These are phyloP conservation scores for Rosa lucieae DNA, from an alignment of 306 rosid genomes.

Conservation along the genomic window DNA sequence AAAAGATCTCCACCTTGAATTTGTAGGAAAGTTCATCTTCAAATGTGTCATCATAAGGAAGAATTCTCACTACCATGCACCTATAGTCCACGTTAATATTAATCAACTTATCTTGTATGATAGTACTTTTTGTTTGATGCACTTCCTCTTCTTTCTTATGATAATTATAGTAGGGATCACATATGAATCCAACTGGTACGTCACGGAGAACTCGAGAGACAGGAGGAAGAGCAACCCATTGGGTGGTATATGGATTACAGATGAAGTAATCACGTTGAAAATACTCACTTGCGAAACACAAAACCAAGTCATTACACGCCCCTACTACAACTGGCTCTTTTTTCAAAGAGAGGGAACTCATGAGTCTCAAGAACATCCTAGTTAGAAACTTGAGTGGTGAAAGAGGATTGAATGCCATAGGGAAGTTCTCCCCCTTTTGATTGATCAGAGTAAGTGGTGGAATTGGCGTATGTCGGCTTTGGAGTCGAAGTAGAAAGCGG, in stretches of 20 bases:
- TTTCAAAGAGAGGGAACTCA: not conserved
- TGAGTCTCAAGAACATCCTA: not conserved
- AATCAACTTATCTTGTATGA: not conserved
- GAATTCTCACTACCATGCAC: not conserved
- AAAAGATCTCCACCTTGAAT: not conserved
- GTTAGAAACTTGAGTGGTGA: not conserved
- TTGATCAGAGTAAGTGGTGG: not conserved
- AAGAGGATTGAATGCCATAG: not conserved
- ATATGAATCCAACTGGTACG: not conserved
- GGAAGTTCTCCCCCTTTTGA: not conserved
- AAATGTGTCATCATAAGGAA: not conserved
- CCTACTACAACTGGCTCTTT: not conserved
- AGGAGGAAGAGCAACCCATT: slow-evolving; percentile 7
- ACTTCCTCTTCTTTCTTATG: not conserved
- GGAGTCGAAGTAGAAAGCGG: not conserved
- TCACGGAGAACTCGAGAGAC: not conserved
- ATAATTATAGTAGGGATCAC: not conserved
- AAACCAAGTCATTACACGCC: not conserved
- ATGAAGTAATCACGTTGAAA: not conserved
- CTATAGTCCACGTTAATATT: not conserved
- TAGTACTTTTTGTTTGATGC: not conserved
- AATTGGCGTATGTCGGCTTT: not conserved
- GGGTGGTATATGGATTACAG: not conserved
- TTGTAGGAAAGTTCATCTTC: not conserved
- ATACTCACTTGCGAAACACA: not conserved